These are phyloP conservation scores for Metschnikowia reukaufii DNA, from an alignment of 805 yeast species.

Conservation along the genomic window DNA sequence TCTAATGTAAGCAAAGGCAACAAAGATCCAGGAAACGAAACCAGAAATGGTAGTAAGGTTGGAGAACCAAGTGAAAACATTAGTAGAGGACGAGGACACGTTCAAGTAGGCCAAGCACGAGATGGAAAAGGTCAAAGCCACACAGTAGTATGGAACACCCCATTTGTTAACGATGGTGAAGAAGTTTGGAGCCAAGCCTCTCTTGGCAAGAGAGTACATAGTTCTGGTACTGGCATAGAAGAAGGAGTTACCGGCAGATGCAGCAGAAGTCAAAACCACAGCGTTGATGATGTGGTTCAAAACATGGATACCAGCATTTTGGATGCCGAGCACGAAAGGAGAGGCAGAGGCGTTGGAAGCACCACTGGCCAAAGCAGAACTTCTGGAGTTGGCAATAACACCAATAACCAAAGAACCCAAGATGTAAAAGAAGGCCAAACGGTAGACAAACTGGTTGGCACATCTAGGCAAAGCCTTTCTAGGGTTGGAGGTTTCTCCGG, in stretches of 20 bases:
- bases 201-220: slow-evolving; percentile 19
- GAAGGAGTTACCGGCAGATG: slow-evolving; percentile 31
- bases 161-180: slow-evolving; percentile 32
- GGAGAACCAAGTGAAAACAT: slow-evolving; percentile 63
- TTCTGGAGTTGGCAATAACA: slow-evolving; percentile 34
- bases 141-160: slow-evolving; percentile 45
- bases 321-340: slow-evolving; percentile 84
- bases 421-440: slow-evolving; percentile 44
- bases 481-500: slow-evolving; percentile 61
- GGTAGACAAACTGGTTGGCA: slow-evolving; percentile 55
- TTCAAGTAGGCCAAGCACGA: slow-evolving; percentile 55
- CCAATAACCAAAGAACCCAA: slow-evolving; percentile 43
- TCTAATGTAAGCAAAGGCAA: slow-evolving; percentile 53
- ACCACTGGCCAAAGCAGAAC: slow-evolving; percentile 25
- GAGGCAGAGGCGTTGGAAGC: slow-evolving; percentile 57
- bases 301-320: slow-evolving; percentile 58
- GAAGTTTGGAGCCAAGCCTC: slow-evolving; percentile 21
- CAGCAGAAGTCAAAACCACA: slow-evolving; percentile 64
- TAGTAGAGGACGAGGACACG: slow-evolving; percentile 50
- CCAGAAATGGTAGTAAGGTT: slow-evolving; percentile 68
- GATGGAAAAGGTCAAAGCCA: slow-evolving; percentile 33
- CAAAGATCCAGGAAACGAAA: slow-evolving; percentile 61
- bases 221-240: slow-evolving; percentile 23
- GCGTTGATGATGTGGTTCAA: slow-evolving; percentile 81
- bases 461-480: slow-evolving; percentile 64